Base-by-base conservation (phyloP, 2,329 filamentous ascomycete species). In the Fusarium sp. region DNA sequence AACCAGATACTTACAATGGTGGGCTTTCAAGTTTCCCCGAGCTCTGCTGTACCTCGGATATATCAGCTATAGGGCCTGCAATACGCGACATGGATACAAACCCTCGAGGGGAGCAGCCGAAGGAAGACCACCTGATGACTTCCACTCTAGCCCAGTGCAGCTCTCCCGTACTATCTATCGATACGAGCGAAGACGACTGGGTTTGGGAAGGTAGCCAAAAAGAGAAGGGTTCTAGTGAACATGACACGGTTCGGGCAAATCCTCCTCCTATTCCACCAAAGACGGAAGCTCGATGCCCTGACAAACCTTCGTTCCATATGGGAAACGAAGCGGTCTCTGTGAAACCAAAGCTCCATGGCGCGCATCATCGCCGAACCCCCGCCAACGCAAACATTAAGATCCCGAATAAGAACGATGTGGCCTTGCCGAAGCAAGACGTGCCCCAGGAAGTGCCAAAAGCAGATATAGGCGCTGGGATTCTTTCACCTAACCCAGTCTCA, bases 401-500 rank as follows among this genome's bases (percentile, higher is more conserved):
- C 13, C 60, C 65, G 13, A 68, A 72, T 13, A 34, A 44, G 22
- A 34, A 50, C 13, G 45, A 45, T 20, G 20, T 41, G 5, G 24
- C 32, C 11, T 42, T 34, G 11, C 18, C 58, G 12, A 48, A 48
- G 10, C 28, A 39, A 17, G 20, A 28, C 15, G 24, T 50, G 24
- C 50, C 62, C 32, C 28, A 36, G 20, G 30, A 39, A 9, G 26
- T 52, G 28, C 47, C 63, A 38, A 56, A 51, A 50, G 61, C 45
- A 50, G 68, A 71, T 30, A 62, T 62, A 14, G 64, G 74, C 17
- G 77, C 79, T 36, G 77, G 81, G 18, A 83, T 87, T 41, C 70
- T 87, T 39, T 84, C 84, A 8, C 86, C 86, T n/a, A 83, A 85
- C 51, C 86, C 86, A 20, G 84, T 87, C 8, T 88, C 86, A 22